These are phyloP conservation scores for Xylaria multiplex DNA, from an alignment of 2,329 filamentous ascomycete genomes.

Conservation along the genomic window DNA sequence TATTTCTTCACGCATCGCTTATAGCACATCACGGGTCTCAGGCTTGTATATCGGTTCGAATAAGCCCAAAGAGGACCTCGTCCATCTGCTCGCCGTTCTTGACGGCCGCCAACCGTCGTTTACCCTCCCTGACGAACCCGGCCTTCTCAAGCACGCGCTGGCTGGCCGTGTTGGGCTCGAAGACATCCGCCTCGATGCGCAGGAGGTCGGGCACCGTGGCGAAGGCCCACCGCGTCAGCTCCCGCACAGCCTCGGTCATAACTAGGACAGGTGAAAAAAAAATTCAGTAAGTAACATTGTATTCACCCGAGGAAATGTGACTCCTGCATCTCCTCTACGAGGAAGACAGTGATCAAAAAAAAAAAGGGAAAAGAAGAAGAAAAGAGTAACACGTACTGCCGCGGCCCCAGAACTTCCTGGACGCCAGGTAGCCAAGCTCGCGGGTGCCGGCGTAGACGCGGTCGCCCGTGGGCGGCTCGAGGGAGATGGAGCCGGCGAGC, in stretches of 20 bases:
- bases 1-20: too few species aligned
- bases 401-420: constrained; percentile 55
- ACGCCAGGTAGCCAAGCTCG: constrained; percentile 63
- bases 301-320: too few species aligned
- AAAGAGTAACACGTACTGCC: constrained; percentile 52
- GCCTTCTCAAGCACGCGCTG: constrained; percentile 54
- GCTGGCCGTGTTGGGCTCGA: constrained; percentile 55
- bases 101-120: constrained; percentile 52
- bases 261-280: constrained; percentile 1
- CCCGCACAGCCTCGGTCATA: constrained; percentile 46
- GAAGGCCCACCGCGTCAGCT: constrained; percentile 58
- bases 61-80: constrained; percentile 52
- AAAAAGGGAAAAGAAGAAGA: not conserved
- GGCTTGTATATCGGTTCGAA: constrained; percentile 50
- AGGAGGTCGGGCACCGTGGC: constrained; percentile 53
- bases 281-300: constrained; percentile 3
- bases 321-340: not conserved
- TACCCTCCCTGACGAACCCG: constrained; percentile 58
- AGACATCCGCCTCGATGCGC: constrained; percentile 55
- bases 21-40: not conserved
- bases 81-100: constrained; percentile 57
- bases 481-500: constrained; percentile 56
- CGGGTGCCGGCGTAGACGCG: constrained; percentile 55
- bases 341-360: too few species aligned
- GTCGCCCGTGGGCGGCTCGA: constrained; percentile 50